A percentile compares a stretch with the other conserved stretches of the same genome.
Conservation (phyloP, 306 rosid genomes). For the Acacia melanoxylon region DNA sequence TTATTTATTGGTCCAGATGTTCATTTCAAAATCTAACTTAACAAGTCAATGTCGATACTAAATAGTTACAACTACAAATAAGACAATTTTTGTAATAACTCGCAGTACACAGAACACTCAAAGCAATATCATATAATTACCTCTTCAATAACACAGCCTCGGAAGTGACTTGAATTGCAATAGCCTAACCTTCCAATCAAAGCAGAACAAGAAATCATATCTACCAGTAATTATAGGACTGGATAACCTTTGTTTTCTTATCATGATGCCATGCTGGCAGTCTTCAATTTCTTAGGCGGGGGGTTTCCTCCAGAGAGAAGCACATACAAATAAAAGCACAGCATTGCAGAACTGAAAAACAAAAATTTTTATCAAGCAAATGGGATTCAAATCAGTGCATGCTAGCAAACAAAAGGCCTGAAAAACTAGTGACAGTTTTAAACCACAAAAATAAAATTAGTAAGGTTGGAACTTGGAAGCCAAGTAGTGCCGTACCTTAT, state of each 20-base stretch:
- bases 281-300: constrained; percentile 86
- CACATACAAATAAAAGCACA: constrained; percentile 82
- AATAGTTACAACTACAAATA: constrained; percentile 17
- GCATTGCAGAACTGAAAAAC: constrained; percentile 81
- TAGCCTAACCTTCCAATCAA: constrained; percentile 24
- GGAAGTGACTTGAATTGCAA: constrained; percentile 20
- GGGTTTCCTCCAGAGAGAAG: constrained; percentile 86
- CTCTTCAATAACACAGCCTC: constrained; percentile 30
- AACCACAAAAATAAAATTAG: constrained; percentile 24
- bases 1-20: constrained; percentile 9
- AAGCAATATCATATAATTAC: constrained; percentile 16
- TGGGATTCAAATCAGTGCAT: constrained; percentile 11
- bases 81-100: constrained; percentile 16
- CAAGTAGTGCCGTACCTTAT: constrained; percentile 50
- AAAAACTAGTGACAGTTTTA: constrained; percentile 18
- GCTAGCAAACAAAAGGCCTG: not conserved
- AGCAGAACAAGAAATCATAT: constrained; percentile 26
- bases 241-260: constrained; percentile 30
- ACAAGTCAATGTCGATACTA: constrained; percentile 7
- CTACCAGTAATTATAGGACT: constrained; percentile 15
- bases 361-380: not conserved
- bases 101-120: constrained; percentile 1
- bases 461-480: constrained; percentile 12
- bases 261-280: constrained; percentile 53
- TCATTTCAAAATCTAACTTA: constrained; percentile 14